A percentile compares a stretch with the other conserved stretches of the same genome.
Conservation (phyloP, 345 rosid genomes). For the Bretschneidera sinensis region DNA sequence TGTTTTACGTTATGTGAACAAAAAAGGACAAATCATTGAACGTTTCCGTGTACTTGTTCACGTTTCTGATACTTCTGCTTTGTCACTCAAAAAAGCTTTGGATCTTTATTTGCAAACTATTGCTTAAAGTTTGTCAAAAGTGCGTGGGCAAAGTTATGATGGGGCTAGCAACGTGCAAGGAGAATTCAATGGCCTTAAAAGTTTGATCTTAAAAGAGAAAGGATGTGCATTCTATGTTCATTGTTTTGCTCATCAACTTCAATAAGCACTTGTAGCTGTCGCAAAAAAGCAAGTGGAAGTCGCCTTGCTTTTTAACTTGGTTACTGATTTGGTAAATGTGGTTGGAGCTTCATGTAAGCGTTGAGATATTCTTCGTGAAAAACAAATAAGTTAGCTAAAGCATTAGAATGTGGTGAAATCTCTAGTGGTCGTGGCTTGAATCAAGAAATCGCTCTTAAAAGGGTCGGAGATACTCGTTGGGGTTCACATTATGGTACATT, state of each 20-base stretch:
- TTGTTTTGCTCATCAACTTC: slow-evolving; percentile 11
- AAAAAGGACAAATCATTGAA: not conserved
- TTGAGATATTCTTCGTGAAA: not conserved
- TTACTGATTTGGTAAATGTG: slow-evolving; percentile 1
- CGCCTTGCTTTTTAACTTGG: not conserved
- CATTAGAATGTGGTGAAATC: too few species aligned
- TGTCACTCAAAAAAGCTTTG: not conserved
- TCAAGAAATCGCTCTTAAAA: slow-evolving; percentile 1
- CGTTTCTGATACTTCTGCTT: not conserved
- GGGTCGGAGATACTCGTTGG: not conserved
- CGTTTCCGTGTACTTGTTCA: slow-evolving; percentile 4
- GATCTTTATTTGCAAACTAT: too few species aligned
- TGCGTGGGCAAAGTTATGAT: too few species aligned
- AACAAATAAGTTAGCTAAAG: not conserved
- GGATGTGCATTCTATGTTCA: not conserved
- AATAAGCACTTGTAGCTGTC: not conserved
- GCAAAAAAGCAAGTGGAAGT: not conserved
- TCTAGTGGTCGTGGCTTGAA: not conserved
- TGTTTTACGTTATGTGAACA: not conserved
- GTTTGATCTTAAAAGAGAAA: not conserved
- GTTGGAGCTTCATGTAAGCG: not conserved
- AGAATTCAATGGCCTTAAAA: not conserved
- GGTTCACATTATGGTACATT: not conserved
- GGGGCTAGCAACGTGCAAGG: slow-evolving; percentile 3
- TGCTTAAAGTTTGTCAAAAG: not conserved